Percentiles rank a stretch among this genome's conserved stretches.
Conservation (phyloP, 2,329 filamentous ascomycete species). For the Scedosporium dehoogii region DNA sequence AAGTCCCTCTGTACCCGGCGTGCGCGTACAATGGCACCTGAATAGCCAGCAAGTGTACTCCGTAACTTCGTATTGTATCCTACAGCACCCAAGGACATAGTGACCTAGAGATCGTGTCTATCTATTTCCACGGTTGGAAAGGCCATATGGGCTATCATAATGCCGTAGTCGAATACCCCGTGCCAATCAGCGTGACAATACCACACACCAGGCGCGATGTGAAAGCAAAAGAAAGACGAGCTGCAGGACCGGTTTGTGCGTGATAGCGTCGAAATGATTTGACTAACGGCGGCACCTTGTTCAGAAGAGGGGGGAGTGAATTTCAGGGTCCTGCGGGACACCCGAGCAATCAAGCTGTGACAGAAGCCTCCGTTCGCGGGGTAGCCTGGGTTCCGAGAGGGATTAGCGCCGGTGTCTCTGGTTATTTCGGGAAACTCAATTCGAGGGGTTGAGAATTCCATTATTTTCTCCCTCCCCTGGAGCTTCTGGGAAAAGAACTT, state of each 20-base stretch:
- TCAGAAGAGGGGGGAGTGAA: not conserved
- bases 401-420: not conserved
- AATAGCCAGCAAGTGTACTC: not conserved
- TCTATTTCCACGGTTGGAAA: too few relatives aligned
- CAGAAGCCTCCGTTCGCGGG: not conserved
- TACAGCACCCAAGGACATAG: too few relatives aligned
- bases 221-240: not conserved
- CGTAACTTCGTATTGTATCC: not conserved
- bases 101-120: too few relatives aligned
- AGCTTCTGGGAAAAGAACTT: not conserved
- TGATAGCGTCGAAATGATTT: not conserved
- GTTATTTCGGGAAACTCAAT: not conserved
- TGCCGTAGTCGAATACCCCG: not conserved
- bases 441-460: not conserved
- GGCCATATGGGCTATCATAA: not conserved
- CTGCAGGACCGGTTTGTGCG: not conserved
- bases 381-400: not conserved
- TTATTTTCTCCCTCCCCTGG: not conserved
- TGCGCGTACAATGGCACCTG: not conserved
- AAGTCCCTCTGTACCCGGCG: not conserved
- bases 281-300: not conserved
- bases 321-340: conserved; percentile 1
- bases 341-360: not conserved
- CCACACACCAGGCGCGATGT: not conserved
- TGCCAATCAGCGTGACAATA: not conserved